Conservation (phyloP, 2,329 filamentous ascomycete genomes). For the Triangularia setosa region DNA sequence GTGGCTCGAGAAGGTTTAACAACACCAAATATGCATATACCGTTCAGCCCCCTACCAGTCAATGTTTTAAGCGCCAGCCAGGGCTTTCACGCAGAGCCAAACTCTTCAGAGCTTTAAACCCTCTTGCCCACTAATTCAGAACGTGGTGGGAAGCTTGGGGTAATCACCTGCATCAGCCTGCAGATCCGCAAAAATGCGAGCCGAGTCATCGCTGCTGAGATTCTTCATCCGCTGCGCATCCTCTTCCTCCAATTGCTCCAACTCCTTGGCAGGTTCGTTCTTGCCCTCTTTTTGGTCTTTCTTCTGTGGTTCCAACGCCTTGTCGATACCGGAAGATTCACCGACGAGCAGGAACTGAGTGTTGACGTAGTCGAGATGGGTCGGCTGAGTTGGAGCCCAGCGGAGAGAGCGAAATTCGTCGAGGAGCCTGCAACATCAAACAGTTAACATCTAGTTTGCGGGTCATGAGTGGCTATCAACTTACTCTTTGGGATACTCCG, state of each 20-base stretch:
- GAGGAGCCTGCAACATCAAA: conserved; percentile 13
- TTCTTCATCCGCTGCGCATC: conserved; percentile 62
- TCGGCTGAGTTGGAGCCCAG: conserved; percentile 71
- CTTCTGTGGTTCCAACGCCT: conserved; percentile 52
- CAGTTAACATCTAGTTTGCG: neutral
- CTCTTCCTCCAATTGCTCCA: conserved; percentile 72
- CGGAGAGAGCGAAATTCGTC: conserved; percentile 60
- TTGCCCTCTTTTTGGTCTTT: conserved; percentile 56
- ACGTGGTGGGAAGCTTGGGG: conserved; percentile 59
- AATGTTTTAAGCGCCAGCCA: neutral
- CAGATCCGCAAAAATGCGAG: conserved; percentile 47
- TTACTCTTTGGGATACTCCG: conserved; percentile 68
- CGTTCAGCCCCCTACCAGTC: neutral
- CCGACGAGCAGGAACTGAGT: conserved; percentile 78
- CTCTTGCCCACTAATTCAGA: conserved; percentile 22
- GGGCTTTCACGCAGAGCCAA: neutral
- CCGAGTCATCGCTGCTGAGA: conserved; percentile 44
- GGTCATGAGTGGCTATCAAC: conserved; percentile 25
- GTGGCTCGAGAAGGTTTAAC: no score
- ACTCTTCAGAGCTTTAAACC: neutral
- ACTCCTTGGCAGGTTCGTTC: conserved; percentile 63
- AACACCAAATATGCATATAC: no score
- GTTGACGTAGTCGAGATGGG: conserved; percentile 70
- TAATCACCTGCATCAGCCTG: conserved; percentile 54
- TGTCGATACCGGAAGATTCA: conserved; percentile 54